Base-by-base conservation (phyloP, 1,284 basidiomycete genomes). In the Trichosporon sp. region DNA sequence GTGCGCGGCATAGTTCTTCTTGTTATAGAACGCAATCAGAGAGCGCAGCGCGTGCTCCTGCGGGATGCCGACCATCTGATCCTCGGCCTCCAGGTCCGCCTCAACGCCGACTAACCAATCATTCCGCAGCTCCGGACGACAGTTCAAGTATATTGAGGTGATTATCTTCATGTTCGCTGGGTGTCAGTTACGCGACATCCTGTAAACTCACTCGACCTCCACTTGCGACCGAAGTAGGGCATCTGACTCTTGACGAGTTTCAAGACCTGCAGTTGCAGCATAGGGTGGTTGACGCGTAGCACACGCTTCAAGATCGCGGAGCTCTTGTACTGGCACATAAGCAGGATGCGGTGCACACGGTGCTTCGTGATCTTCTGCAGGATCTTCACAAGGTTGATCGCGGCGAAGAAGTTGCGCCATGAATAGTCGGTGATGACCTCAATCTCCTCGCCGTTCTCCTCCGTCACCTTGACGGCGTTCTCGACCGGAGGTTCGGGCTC, bases 211-310 rank as follows among this genome's bases (percentile, higher is more conserved):
- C 95, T 92, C 85, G 98, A 95, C 64, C 96, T 87, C 97, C 97
- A 99, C 85, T 98, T 98, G 62, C 96, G 88, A 13, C 97, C 97
- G 79, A 94, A 98, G 81, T 95, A 98, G 0, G 97, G 97, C 27
- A 99, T 95, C 87, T 99, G 97, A 75, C 93, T 95, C 86, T 99
- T 99, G 85, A 99, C 94, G 70, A 99, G 86, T 84, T 99, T 99
- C 75, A 99, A 86, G n/a, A 96, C 90, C 83, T 98, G 95, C 29
- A 98, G 86, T 81, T 99, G 96, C 73, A 99, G 84, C 86, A 95
- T 88, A 6, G 93, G 92, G 77, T 99, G 97, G 74, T 92, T 91
- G 18, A 99, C 94, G 81, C 92, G 90, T 71, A 99, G 86, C 71
- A 97, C 91, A 29, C 97, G 89, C 84, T 99, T 99, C 75, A 99